These are phyloP conservation scores for Paramecium bursaria DNA, from an alignment of 73 alveolate genomes.

Conservation along the genomic window DNA sequence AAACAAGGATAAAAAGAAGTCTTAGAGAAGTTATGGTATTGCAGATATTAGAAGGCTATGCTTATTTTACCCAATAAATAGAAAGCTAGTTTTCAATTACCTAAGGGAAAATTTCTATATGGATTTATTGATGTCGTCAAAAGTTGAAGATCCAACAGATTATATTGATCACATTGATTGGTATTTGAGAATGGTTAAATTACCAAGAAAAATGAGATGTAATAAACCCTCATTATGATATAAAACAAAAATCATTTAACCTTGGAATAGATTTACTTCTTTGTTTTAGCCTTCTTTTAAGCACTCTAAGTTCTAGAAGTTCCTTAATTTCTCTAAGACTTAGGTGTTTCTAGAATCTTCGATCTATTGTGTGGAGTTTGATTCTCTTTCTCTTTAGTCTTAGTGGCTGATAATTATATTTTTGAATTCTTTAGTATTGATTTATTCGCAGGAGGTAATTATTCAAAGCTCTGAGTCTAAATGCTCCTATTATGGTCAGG, in stretches of 20 bases:
- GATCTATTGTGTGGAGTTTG: neutral
- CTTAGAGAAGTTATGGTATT: too few relatives aligned
- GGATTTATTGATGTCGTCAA: too few relatives aligned
- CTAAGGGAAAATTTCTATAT: too few relatives aligned
- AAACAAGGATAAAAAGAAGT: too few relatives aligned
- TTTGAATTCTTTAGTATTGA: constrained; percentile 27
- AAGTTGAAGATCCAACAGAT: too few relatives aligned
- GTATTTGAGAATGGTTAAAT: too few relatives aligned
- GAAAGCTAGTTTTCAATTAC: too few relatives aligned
- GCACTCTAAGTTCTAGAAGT: neutral
- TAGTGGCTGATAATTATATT: neutral
- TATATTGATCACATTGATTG: too few relatives aligned
- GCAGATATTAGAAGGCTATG: too few relatives aligned
- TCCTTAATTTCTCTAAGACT: neutral
- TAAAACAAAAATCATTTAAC: neutral
- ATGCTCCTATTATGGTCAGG: neutral
- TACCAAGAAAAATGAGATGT: too few relatives aligned
- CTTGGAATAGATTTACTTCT: neutral
- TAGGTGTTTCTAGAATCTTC: constrained; percentile 27
- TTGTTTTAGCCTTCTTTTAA: neutral
- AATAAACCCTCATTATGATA: too few relatives aligned
- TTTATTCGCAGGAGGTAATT: constrained; percentile 13
- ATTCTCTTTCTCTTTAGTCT: constrained; percentile 24
- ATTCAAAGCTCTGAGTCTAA: constrained; percentile 51
- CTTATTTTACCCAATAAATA: too few relatives aligned